Evolutionary conservation across 2,329 filamentous ascomycete species (phyloP).

Genomic region (Tolypocladium pustulatum): DNA sequence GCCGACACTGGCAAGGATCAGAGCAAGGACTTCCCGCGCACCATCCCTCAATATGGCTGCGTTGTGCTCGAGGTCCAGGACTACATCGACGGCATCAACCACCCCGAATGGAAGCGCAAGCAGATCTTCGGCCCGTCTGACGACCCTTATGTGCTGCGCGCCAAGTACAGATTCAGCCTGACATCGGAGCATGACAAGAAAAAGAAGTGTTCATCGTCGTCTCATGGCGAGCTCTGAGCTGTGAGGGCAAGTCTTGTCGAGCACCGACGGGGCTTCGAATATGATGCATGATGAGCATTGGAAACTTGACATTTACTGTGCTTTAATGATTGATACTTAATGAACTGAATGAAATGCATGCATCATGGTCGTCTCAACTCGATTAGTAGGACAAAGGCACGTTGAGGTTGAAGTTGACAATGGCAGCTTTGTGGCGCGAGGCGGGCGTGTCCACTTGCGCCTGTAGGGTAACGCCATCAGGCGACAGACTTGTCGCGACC

Average conservation of each 20-base stretch:
- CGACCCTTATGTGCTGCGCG: constrained; percentile 51
- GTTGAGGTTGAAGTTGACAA: neutral
- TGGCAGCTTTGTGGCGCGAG: neutral
- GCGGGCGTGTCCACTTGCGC: neutral
- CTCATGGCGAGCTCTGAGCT: neutral
- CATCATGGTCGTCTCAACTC: neutral
- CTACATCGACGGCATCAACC: constrained; percentile 89
- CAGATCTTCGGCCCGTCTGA: constrained; percentile 51
- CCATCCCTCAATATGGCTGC: constrained; percentile 69
- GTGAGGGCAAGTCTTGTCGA: neutral
- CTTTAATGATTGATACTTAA: neutral
- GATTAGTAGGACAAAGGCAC: neutral
- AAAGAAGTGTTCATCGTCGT: neutral
- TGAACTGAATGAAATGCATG: neutral
- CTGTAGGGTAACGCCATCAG: neutral
- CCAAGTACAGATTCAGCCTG: constrained; percentile 49
- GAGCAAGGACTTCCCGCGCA: constrained; percentile 43
- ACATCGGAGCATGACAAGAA: constrained; percentile 8
- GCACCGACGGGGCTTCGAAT: neutral
- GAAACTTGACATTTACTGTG: no score
- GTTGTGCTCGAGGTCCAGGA: constrained; percentile 87
- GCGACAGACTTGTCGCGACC: neutral
- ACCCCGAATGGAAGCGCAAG: constrained; percentile 75
- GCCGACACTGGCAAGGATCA: constrained; percentile 10
- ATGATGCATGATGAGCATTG: neutral